phyloP scores from a whole-genome alignment of 2,329 filamentous ascomycete species.

The Aurifilum marmelostoma region DNA sequence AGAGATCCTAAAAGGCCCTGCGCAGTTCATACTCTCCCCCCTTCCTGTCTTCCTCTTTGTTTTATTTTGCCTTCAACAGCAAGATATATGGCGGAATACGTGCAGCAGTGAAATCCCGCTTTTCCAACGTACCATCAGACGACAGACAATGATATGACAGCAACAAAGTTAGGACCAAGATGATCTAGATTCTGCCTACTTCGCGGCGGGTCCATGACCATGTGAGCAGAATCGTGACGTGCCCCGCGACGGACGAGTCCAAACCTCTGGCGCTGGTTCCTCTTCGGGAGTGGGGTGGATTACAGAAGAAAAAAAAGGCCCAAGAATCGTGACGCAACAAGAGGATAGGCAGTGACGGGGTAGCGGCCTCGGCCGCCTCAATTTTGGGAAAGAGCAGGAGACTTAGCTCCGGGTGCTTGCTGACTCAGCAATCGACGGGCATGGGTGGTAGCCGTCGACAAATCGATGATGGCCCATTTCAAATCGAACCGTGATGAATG shows the following conservation, averaged over 20 bases:
- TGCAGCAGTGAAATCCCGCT: background rate
- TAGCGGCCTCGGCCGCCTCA: slow-evolving; percentile 13
- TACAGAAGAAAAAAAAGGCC: background rate
- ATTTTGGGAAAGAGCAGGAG: background rate
- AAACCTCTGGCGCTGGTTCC: background rate
- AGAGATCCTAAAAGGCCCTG: slow-evolving; percentile 10
- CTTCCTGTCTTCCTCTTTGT: background rate
- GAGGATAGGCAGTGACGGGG: background rate
- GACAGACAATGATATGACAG: background rate
- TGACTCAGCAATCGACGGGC: slow-evolving; percentile 5
- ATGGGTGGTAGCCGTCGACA: background rate
- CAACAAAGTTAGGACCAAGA: background rate
- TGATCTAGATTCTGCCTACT: background rate
- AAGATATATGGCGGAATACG: background rate
- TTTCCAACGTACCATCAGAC: background rate
- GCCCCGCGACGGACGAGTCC: slow-evolving; percentile 1
- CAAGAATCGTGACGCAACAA: slow-evolving; percentile 19
- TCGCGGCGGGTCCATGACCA: slow-evolving; percentile 3
- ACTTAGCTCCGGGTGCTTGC: background rate
- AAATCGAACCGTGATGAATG: background rate
- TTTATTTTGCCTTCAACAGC: background rate
- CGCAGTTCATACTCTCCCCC: slow-evolving; percentile 23
- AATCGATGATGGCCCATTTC: slow-evolving; percentile 9
- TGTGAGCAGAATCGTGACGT: slow-evolving; percentile 10
- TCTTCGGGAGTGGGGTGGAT: background rate